Base-by-base conservation (phyloP, 768 basidiomycete genomes). In the Lactarius deliciosus region DNA sequence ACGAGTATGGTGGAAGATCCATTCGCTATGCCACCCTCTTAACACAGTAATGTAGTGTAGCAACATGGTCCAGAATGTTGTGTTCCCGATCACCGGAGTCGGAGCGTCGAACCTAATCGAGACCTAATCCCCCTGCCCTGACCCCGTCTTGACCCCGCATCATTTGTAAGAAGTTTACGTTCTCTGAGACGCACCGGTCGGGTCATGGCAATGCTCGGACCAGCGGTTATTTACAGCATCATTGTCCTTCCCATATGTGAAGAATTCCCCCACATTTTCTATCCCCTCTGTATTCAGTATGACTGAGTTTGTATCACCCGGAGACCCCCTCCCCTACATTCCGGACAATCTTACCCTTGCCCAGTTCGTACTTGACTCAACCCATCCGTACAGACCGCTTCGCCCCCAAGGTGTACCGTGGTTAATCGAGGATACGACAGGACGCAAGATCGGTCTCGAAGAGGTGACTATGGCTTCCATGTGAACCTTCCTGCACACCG, bases 1-100 rank as follows among this genome's bases (percentile, higher is more conserved):
- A 76, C 82, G 59, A 77, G 78, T 18, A 73, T 76, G 61, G 45
- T 57, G 2, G 81, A 72, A 1, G 87, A 91, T 72, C 89, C 88
- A 7, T 92, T 91, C 73, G 80, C 76, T 38, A 64, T 64, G 1
- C 30, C 40, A 25, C 7, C 68, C 32, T 13, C 22, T 20, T 65
- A 57, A 30, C 20, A 36, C 38, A 8, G 18, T 28, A 34, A 50
- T 68, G 28, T 65, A 47, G n/a, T 50, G 22, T 66, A 61, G 28
- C 43, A 60, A 40, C 38, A 15, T 41, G 41, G 41, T 6, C 47
- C 45, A n/a, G n/a, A 50, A 50, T 47, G n/a, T 47, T 47, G 3
- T 38, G 36, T 38, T 38, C 18, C 45, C 6, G 45, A 45, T 45
- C 20, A 20, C 38, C 15, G 34, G 38, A 40, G 38, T 40, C 15